A percentile compares a stretch with the other conserved stretches of the same genome.
phyloP scores from a whole-genome alignment of 768 basidiomycete species.

The Tephrocybe sp. region DNA sequence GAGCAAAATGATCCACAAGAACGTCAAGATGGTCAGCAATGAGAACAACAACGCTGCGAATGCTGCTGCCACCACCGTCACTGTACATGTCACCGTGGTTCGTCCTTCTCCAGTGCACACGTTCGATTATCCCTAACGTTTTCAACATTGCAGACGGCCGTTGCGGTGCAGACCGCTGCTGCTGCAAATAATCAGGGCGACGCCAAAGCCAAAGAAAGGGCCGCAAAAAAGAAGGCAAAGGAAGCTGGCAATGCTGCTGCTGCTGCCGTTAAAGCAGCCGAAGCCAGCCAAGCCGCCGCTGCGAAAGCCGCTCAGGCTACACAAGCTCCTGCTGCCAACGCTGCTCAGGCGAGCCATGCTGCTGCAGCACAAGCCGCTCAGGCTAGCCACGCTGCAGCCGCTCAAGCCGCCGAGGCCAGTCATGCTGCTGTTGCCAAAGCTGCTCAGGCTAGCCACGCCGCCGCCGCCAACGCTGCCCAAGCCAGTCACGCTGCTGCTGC shows the following conservation, averaged over 20 bases:
- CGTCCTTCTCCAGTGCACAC: neutral
- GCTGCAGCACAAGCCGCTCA: neutral
- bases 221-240: neutral
- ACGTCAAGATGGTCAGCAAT: too few species aligned
- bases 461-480: neutral
- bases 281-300: neutral
- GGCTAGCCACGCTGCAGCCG: neutral
- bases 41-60: too few species aligned
- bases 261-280: neutral
- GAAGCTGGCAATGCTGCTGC: neutral
- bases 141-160: neutral
- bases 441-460: neutral
- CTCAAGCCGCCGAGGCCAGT: neutral
- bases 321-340: neutral
- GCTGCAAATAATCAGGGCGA: conserved; percentile 5
- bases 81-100: conserved; percentile 18
- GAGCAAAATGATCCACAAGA: neutral
- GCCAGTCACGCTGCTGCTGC: conserved; percentile 1
- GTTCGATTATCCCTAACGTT: neutral
- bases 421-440: neutral
- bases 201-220: neutral
- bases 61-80: neutral
- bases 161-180: conserved; percentile 13
- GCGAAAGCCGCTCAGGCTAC: neutral
- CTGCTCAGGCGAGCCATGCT: neutral